phyloP scores from a whole-genome alignment of 345 rosid species.

The Sisymbrium irio region DNA sequence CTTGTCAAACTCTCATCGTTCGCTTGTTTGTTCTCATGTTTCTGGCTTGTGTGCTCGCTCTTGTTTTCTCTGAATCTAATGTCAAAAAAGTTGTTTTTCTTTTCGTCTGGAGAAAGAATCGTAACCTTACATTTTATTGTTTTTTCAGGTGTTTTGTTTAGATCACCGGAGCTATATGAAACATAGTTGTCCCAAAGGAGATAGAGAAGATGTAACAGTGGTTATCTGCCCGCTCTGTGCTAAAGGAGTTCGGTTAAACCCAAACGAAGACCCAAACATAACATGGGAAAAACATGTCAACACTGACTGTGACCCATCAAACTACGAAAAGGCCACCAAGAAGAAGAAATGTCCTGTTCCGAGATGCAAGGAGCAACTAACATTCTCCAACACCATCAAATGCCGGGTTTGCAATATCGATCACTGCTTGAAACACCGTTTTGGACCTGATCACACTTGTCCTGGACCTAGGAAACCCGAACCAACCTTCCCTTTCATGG shows the following conservation, averaged over 20 bases:
- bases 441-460: constrained; percentile 82
- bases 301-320: constrained; percentile 82
- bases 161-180: constrained; percentile 82
- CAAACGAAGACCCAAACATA: constrained; percentile 78
- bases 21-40: not conserved
- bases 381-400: constrained; percentile 83
- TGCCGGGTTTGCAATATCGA: constrained; percentile 78
- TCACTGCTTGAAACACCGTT: constrained; percentile 92
- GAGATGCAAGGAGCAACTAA: constrained; percentile 74
- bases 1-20: not conserved
- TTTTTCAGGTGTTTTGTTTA: constrained; percentile 71
- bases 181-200: constrained; percentile 75
- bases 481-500: constrained; percentile 46
- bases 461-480: constrained; percentile 69
- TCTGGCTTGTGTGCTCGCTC: not conserved
- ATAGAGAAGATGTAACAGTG: constrained; percentile 70
- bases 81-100: not conserved
- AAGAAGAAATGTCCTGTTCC: constrained; percentile 89
- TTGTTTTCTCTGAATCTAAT: not conserved
- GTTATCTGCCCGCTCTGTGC: constrained; percentile 94
- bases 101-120: not conserved
- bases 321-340: constrained; percentile 79
- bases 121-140: not conserved
- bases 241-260: constrained; percentile 72
- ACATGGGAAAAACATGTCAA: constrained; percentile 86